A percentile compares a stretch with the other conserved stretches of the same genome.
phyloP scores from a whole-genome alignment of 306 rosid species.

The Arachis stenosperma region DNA sequence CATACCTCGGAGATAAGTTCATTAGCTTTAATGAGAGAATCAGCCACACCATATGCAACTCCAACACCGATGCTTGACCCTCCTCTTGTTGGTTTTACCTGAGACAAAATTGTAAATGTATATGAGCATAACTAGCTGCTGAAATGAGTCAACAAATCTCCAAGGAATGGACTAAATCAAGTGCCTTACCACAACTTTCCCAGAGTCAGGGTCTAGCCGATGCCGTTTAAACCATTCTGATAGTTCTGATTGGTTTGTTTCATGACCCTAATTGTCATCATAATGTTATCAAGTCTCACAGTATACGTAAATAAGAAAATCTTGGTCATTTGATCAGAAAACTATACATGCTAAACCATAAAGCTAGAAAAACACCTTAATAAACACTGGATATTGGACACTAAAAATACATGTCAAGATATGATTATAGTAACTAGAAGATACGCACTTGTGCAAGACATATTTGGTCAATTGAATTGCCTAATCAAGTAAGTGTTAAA shows the following conservation, averaged over 20 bases:
- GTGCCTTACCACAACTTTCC: slow-evolving; percentile 90
- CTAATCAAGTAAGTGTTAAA: slow-evolving; percentile 15
- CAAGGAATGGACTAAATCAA: slow-evolving; percentile 40
- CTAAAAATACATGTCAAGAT: not conserved
- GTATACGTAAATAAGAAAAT: slow-evolving; percentile 3
- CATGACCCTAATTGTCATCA: slow-evolving; percentile 60
- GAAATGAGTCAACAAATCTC: slow-evolving; percentile 23
- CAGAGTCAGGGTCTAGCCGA: slow-evolving; percentile 66
- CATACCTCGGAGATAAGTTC: slow-evolving; percentile 78
- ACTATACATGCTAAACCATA: not conserved
- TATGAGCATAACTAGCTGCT: slow-evolving; percentile 31
- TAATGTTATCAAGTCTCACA: slow-evolving; percentile 33
- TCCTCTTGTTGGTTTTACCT: slow-evolving; percentile 94
- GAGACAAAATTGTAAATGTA: slow-evolving; percentile 29
- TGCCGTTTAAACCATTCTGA: slow-evolving; percentile 75
- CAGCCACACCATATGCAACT: slow-evolving; percentile 87
- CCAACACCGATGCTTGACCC: slow-evolving; percentile 95
- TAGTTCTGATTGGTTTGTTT: slow-evolving; percentile 59
- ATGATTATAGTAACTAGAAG: slow-evolving; percentile 1
- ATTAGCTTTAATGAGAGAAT: slow-evolving; percentile 72
- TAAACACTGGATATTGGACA: not conserved
- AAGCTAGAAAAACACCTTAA: not conserved
- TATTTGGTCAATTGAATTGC: not conserved
- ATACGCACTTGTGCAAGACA: not conserved
- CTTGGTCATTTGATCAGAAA: slow-evolving; percentile 4